Evolutionary conservation across 2,329 filamentous ascomycete species (phyloP).

Genomic region (Ilyonectria sp.): DNA sequence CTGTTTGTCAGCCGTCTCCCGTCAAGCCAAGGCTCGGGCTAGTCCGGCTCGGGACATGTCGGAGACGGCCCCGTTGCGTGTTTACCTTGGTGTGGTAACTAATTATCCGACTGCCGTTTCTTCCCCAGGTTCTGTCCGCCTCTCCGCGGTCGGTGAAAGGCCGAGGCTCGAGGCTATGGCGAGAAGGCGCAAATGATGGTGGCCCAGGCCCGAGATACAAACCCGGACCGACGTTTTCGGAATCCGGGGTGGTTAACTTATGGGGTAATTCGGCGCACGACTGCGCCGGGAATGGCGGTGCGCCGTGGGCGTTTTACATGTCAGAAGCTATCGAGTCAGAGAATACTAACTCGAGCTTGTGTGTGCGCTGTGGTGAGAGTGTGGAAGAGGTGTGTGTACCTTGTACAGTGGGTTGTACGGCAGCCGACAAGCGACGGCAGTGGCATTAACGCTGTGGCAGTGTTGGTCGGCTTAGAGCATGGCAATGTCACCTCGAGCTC

Average conservation of each 20-base stretch:
- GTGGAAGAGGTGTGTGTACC: neutral
- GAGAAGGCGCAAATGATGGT: neutral
- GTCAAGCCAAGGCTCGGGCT: conserved; percentile 13
- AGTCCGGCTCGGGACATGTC: conserved; percentile 28
- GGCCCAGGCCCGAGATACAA: conserved; percentile 9
- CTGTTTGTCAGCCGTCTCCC: neutral
- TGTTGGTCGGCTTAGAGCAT: conserved; percentile 12
- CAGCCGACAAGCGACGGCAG: conserved; percentile 6
- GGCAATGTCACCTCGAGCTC: conserved; percentile 17
- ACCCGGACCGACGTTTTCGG: conserved; percentile 18
- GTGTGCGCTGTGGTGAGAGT: neutral
- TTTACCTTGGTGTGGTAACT: no score
- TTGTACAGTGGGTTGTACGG: neutral
- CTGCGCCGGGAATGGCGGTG: conserved; percentile 5
- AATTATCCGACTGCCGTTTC: neutral
- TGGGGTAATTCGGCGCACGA: conserved; percentile 9
- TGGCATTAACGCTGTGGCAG: conserved; percentile 20
- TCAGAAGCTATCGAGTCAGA: neutral
- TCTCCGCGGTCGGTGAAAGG: conserved; percentile 9
- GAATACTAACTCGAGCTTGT: neutral
- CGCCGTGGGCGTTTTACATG: conserved; percentile 1
- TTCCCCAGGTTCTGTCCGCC: conserved; percentile 13
- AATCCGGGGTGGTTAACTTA: conserved; percentile 18
- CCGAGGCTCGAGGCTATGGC: conserved; percentile 10
- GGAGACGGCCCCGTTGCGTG: neutral